Base-by-base conservation (phyloP, 2,329 filamentous ascomycete species). In the Hirsutella minnesotensis region DNA sequence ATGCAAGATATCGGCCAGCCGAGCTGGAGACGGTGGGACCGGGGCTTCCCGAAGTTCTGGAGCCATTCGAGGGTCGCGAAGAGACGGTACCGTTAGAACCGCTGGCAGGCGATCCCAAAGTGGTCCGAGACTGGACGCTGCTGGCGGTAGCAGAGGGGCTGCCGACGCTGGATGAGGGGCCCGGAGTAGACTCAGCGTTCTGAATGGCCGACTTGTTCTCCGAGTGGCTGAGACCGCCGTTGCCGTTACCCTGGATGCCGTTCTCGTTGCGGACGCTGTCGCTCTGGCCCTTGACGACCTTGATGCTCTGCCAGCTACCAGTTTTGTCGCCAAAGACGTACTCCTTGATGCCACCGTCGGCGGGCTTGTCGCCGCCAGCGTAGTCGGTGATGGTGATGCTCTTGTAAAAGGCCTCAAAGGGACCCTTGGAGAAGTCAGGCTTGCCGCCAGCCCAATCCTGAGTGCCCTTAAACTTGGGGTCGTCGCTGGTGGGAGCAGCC, bases 361-460 rank as follows among this genome's bases (percentile, higher is more conserved):
- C 57, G 44, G 65, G 54, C 41, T 62, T 62, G 43, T 60, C 56
- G 48, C 69, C 68, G 56, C 73, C 73, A 55, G 65, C 65, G 61
- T 71, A 75, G 63, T 79, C 73, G 51, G 61, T 56, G 48, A 79
- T 69, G 49, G 59, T 68, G 51, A 78, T 57, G 55, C 62, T 68
- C 66, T 75, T 66, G 72, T 78, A 78, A 66, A 71, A 70, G 53
- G 65, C 75, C 42, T 60, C 55, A 64, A 73, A 76, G 45, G 75
- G 74, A 46, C 59, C 71, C 51, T 73, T 50, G 50, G 51, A 52
- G 56, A 75, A 77, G 56, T 76, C 61, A 51, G 73, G 47, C 69
- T 56, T 56, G 46, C 83, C 83, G 49, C 80, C 82, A 44, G 77
- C 76, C 79, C 79, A 83, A 46, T 73, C 51, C 47, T 88, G 83